phyloP scores from a whole-genome alignment of 2,329 filamentous ascomycete species.

The Colletotrichum theobromicola region DNA sequence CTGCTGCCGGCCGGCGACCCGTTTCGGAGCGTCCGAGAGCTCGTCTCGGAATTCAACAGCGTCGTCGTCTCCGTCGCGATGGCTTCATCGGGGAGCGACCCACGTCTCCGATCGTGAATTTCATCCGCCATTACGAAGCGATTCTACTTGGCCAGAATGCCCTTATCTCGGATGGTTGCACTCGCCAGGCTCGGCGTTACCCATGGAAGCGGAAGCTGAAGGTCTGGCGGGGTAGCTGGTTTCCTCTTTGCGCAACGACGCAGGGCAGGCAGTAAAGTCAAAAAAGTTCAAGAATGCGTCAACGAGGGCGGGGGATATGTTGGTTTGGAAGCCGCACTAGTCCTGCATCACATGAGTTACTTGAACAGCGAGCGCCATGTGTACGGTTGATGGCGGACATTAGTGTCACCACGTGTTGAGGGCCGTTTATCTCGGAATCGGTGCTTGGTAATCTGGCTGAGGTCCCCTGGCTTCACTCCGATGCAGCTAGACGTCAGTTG shows the following conservation, averaged over 20 bases:
- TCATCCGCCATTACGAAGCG: not conserved
- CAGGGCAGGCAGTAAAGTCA: not conserved
- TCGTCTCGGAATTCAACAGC: conserved; percentile 19
- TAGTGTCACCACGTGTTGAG: conserved; percentile 3
- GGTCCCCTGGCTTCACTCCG: not conserved
- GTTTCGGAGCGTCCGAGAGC: conserved; percentile 9
- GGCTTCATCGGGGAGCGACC: not conserved
- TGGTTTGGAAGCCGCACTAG: not conserved
- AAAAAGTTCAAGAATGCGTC: not conserved
- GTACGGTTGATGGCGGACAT: not conserved
- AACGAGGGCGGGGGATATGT: not conserved
- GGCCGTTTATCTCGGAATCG: not conserved
- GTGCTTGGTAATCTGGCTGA: conserved; percentile 15
- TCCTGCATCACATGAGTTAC: not conserved
- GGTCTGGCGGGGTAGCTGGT: not conserved
- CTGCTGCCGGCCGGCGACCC: conserved; percentile 1
- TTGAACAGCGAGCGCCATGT: not conserved
- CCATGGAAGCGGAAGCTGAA: not conserved
- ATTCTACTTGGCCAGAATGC: not conserved
- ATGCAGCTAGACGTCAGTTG: not conserved
- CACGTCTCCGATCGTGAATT: not conserved
- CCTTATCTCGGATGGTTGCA: not conserved
- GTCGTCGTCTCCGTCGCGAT: conserved; percentile 20
- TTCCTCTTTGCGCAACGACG: not conserved
- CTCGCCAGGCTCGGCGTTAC: not conserved